phyloP scores from a whole-genome alignment of 2,329 filamentous ascomycete species.

The Neospermospora avenae region DNA sequence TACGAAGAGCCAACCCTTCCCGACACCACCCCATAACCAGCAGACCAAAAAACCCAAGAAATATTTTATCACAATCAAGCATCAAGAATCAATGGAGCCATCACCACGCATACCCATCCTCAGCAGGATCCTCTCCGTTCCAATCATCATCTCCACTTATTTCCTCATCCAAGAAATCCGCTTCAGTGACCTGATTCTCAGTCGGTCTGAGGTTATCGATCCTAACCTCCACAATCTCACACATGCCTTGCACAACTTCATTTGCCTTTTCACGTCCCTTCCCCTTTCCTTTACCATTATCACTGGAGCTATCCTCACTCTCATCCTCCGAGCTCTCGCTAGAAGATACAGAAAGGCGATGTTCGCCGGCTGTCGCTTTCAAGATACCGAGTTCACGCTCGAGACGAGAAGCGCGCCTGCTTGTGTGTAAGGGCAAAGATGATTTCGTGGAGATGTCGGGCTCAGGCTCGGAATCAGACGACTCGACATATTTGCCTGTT shows the following conservation, averaged over 20 bases:
- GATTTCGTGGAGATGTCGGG: slow-evolving; percentile 10
- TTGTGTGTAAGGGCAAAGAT: slow-evolving; percentile 5
- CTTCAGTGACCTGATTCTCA: slow-evolving; percentile 66
- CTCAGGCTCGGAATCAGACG: slow-evolving; percentile 24
- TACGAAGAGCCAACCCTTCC: neutral
- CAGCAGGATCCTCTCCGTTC: slow-evolving; percentile 36
- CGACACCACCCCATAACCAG: neutral
- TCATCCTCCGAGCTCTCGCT: slow-evolving; percentile 18
- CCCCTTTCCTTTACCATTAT: slow-evolving; percentile 6
- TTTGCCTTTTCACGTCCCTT: slow-evolving; percentile 38
- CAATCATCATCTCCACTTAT: slow-evolving; percentile 54
- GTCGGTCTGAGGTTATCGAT: slow-evolving; percentile 74
- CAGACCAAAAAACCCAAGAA: no score
- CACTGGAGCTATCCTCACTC: slow-evolving; percentile 17
- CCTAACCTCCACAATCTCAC: slow-evolving; percentile 65
- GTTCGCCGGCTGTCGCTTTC: slow-evolving; percentile 29
- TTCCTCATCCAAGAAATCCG: slow-evolving; percentile 64
- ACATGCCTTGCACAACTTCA: slow-evolving; percentile 61
- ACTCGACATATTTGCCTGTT: slow-evolving; percentile 29
- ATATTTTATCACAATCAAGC: no score
- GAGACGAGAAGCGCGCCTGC: slow-evolving; percentile 11
- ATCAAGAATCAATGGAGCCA: no score
- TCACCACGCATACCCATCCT: slow-evolving; percentile 28
- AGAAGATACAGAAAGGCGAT: slow-evolving; percentile 17
- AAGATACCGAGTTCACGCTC: slow-evolving; percentile 29